Base-by-base conservation (phyloP, 768 basidiomycete species). In the Russula sp. region DNA sequence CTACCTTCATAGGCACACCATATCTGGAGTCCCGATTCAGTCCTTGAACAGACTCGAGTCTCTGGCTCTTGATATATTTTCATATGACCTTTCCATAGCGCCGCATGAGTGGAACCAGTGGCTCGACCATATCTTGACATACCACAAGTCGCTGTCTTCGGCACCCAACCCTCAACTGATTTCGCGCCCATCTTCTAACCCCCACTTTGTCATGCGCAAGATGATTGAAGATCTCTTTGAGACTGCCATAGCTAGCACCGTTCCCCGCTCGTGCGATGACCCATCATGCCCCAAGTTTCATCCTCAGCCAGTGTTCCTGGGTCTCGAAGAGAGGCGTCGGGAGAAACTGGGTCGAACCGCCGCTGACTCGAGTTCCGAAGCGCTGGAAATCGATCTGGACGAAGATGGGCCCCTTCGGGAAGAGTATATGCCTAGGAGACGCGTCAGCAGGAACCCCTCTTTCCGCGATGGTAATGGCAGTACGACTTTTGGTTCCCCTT, bases 351-450 rank as follows among this genome's bases (percentile, higher is more conserved):
- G 82, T 58, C 77, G 77, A 65, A 75, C 81, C 59, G 70, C 75
- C 53, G 73, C 57, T 4, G 70, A 72, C 10, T 35, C 57, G 0
- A 54, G 50, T 16, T 62, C 67, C 22, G 85, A 87, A 62, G 77
- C 80, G 3, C 72, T 84, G 45, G 89, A 91, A 69, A 88, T 92
- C 57, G 85, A 92, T 74, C 77, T 92, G 48, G 90, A 92, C 67
- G 86, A 89, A 71, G 89, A 91, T 70, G 90, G 90, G 2, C 90
- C 90, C 39, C 77, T 92, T 55, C 77, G 89, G 55, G 88, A 90
- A 70, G 89, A 92, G 69, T 91, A 92, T 66, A 73, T 91, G 58
- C 90, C 90, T 14, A 83, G 78, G 67, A 87, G 88, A 56, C 86
- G 87, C 55, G 71, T 77, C 64, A 83, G 78, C 68, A 71, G 71